Conservation (phyloP, 2,329 filamentous ascomycete species). For the Exophiala sp. region DNA sequence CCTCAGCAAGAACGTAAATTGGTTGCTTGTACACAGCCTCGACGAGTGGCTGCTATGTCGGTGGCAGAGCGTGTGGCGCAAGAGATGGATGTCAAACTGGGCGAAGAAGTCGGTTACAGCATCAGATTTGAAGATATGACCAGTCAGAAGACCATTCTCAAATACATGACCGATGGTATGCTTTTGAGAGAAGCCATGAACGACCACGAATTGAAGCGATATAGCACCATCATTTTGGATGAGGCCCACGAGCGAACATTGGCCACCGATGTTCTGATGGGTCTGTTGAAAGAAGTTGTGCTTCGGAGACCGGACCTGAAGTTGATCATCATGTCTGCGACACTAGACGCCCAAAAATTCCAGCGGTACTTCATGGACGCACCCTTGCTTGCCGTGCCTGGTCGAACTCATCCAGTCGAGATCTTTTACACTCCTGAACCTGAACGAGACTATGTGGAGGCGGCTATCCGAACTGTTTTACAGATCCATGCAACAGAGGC, state of each 20-base stretch:
- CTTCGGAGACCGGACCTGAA: slow-evolving; percentile 82
- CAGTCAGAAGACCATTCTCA: slow-evolving; percentile 80
- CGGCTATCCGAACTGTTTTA: slow-evolving; percentile 86
- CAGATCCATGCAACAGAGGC: slow-evolving; percentile 93
- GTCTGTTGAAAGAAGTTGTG: slow-evolving; percentile 86
- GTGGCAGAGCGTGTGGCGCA: slow-evolving; percentile 96
- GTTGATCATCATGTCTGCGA: slow-evolving; percentile 98
- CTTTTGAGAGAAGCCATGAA: slow-evolving; percentile 94
- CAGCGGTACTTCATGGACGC: slow-evolving; percentile 96
- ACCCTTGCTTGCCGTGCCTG: slow-evolving; percentile 87
- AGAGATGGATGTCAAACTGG: slow-evolving; percentile 89
- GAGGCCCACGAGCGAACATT: slow-evolving; percentile 98
- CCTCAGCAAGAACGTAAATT: slow-evolving; percentile 83
- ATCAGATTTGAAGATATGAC: slow-evolving; percentile 98
- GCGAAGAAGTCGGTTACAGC: slow-evolving; percentile 95
- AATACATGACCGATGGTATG: slow-evolving; percentile 99
- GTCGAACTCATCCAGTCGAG: slow-evolving; percentile 92
- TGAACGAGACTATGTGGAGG: slow-evolving; percentile 94
- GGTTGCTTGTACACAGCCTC: slow-evolving; percentile 94
- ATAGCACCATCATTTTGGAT: slow-evolving; percentile 97
- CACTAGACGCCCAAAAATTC: slow-evolving; percentile 95
- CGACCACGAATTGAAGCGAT: slow-evolving; percentile 84
- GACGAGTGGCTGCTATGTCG: slow-evolving; percentile 97
- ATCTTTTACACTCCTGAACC: slow-evolving; percentile 98
- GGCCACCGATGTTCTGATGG: slow-evolving; percentile 96